Conservation (phyloP, 768 basidiomycete genomes). For the Pholiota conissans region DNA sequence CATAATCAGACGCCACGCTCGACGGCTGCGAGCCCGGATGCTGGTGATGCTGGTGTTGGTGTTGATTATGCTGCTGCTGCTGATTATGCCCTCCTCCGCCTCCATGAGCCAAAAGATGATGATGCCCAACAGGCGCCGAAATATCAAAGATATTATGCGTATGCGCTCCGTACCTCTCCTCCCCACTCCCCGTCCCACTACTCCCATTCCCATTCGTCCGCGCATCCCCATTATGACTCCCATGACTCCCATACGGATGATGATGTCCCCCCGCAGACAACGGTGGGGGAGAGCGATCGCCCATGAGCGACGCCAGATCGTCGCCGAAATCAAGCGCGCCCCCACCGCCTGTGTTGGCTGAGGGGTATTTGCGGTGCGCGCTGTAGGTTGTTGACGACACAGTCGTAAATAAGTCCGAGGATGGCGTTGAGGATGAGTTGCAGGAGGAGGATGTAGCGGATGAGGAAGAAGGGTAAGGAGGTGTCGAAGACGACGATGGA, state of each 20-base stretch:
- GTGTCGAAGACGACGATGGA: background rate
- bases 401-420: too few relatives aligned
- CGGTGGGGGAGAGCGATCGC: conserved; percentile 19
- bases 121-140: conserved; percentile 14
- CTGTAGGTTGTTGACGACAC: too few relatives aligned
- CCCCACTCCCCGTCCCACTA: conserved; percentile 16
- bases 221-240: conserved; percentile 6
- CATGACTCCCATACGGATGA: conserved; percentile 8
- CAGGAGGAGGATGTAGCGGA: background rate
- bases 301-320: conserved; percentile 66
- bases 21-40: conserved; percentile 1
- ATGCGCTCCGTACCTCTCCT: conserved; percentile 18
- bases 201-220: conserved; percentile 16
- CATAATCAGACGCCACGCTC: background rate
- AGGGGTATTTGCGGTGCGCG: background rate
- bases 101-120: background rate
- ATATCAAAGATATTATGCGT: conserved; percentile 42
- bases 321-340: conserved; percentile 56
- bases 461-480: background rate
- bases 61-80: background rate
- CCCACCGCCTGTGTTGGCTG: conserved; percentile 27
- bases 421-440: too few relatives aligned
- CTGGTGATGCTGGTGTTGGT: background rate
- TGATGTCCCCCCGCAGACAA: background rate
- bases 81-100: too few relatives aligned